These are phyloP conservation scores for Oryza nivara DNA, from an alignment of 176 grass and related monocot genomes.

Conservation along the genomic window DNA sequence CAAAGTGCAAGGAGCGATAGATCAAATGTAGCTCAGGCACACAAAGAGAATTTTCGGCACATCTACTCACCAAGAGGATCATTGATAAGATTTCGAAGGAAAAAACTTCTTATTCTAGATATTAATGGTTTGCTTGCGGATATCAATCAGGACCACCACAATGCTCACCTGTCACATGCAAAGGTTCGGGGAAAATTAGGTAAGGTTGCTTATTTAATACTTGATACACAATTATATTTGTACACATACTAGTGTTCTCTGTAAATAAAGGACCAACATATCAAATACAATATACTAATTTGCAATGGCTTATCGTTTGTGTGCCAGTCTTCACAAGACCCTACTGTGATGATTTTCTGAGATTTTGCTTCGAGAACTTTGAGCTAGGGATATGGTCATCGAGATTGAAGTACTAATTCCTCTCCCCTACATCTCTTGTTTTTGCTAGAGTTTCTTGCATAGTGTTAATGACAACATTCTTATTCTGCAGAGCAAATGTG, in stretches of 20 bases:
- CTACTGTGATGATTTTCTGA: conserved; percentile 70
- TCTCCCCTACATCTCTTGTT: not conserved
- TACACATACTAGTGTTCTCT: conserved; percentile 30
- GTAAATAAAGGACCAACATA: conserved; percentile 5
- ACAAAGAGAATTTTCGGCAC: conserved; percentile 39
- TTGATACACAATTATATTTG: not conserved
- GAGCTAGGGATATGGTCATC: conserved; percentile 87
- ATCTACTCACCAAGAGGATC: conserved; percentile 53
- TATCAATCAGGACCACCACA: conserved; percentile 53
- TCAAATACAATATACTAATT: conserved; percentile 34
- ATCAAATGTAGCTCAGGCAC: not conserved
- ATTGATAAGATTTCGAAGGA: conserved; percentile 48
- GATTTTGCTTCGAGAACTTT: conserved; percentile 82
- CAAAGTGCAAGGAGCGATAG: not conserved
- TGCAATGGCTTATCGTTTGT: conserved; percentile 31
- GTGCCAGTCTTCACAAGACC: conserved; percentile 76
- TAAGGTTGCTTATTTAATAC: conserved; percentile 41
- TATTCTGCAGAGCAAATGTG: conserved; percentile 68
- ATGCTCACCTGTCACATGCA: conserved; percentile 47
- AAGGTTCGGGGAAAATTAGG: conserved; percentile 69
- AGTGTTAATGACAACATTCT: conserved; percentile 30
- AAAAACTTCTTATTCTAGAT: conserved; percentile 93
- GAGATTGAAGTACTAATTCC: conserved; percentile 63
- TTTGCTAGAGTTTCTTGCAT: conserved; percentile 8
- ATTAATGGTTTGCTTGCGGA: conserved; percentile 89